A percentile compares a stretch with the other conserved stretches of the same genome.
These are phyloP conservation scores for Carex kokanica DNA, from an alignment of 176 grass and related monocot genomes.

Conservation along the genomic window DNA sequence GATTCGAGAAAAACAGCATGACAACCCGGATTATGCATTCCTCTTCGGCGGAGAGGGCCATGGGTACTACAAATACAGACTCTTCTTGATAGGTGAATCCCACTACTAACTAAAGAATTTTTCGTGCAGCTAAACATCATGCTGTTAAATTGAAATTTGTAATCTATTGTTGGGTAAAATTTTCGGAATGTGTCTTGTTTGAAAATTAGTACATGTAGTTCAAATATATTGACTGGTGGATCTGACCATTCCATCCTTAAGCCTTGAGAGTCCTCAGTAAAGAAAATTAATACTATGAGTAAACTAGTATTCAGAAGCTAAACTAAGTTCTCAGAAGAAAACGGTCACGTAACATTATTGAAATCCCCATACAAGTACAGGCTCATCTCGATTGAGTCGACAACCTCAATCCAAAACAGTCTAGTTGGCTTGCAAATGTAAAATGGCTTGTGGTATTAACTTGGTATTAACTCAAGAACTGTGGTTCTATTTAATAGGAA, in stretches of 20 bases:
- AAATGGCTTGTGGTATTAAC: neutral
- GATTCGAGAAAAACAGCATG: constrained; percentile 96
- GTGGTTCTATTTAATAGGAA: neutral
- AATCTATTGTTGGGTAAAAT: neutral
- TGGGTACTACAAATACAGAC: constrained; percentile 88
- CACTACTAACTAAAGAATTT: neutral
- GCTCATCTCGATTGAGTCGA: neutral
- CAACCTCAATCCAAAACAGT: neutral
- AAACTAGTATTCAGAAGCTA: neutral
- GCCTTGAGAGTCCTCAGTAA: neutral
- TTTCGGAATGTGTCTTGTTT: neutral
- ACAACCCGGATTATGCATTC: constrained; percentile 90
- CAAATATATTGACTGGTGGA: neutral
- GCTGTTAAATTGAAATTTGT: neutral
- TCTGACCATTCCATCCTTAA: neutral
- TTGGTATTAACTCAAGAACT: neutral
- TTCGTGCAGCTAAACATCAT: neutral
- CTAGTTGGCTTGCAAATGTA: neutral
- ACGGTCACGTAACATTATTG: neutral
- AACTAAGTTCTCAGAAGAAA: neutral
- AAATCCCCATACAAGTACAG: neutral
- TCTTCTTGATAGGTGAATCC: constrained; percentile 39
- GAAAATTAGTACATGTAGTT: neutral
- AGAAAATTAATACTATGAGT: neutral
- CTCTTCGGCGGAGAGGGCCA: constrained; percentile 97